Percentiles rank a stretch among this genome's conserved stretches.
These are phyloP conservation scores for Candida freyschussii DNA, from an alignment of 1,139 yeast species.

Conservation along the genomic window DNA sequence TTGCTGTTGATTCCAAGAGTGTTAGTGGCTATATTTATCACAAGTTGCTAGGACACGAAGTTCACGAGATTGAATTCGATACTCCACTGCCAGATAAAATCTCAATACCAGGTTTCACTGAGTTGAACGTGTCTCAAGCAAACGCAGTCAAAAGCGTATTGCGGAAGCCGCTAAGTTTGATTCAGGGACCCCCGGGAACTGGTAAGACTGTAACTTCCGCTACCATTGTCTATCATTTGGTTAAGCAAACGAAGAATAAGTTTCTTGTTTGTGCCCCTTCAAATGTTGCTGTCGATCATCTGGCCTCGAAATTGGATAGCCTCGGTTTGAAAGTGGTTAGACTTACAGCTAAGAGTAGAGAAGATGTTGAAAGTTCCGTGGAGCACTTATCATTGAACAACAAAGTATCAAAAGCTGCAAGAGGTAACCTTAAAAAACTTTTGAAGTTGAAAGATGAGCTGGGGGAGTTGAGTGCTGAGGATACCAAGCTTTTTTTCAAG, in stretches of 20 bases:
- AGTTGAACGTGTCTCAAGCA: constrained; percentile 71
- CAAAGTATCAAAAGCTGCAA: constrained; percentile 41
- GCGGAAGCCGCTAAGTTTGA: constrained; percentile 71
- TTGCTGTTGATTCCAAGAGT: constrained; percentile 69
- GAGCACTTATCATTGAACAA: constrained; percentile 50
- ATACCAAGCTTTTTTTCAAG: constrained; percentile 41
- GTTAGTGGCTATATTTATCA: constrained; percentile 78
- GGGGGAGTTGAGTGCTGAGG: constrained; percentile 65
- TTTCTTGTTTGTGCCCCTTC: constrained; percentile 93
- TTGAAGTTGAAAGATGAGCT: constrained; percentile 53
- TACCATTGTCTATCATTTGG: constrained; percentile 75
- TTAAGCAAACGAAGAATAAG: constrained; percentile 45
- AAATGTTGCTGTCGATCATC: constrained; percentile 91
- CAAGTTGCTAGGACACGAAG: constrained; percentile 78
- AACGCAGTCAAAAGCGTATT: constrained; percentile 73
- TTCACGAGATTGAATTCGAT: constrained; percentile 58
- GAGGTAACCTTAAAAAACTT: constrained; percentile 55
- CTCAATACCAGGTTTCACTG: constrained; percentile 63
- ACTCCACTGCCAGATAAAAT: constrained; percentile 54
- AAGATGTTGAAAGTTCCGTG: constrained; percentile 68
- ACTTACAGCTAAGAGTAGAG: constrained; percentile 70
- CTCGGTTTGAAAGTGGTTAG: constrained; percentile 76
- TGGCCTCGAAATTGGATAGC: constrained; percentile 63
- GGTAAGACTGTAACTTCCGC: constrained; percentile 96
- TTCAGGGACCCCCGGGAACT: constrained; percentile 98